Evolutionary conservation across 1,284 basidiomycete genomes (phyloP), one percentile per base, ranked within the genome.

Genomic region (Trichosporon ovoides): DNA sequence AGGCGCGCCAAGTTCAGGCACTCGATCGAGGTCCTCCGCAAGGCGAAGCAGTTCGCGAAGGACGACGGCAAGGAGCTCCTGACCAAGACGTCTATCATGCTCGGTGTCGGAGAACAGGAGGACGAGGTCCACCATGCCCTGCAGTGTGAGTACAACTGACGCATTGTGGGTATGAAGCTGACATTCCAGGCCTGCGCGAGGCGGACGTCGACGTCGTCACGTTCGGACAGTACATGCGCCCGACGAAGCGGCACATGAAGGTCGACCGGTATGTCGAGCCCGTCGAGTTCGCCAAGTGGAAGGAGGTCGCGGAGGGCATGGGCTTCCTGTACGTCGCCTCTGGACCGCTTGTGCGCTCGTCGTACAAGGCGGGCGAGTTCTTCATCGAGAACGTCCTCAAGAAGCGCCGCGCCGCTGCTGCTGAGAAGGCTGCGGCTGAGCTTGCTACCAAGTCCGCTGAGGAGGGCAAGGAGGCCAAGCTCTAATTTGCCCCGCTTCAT

Each of bases 221-320:
- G 0, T 98, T 99, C 73, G 96, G 96, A 1, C 96, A 99, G 80
- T 99, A 99, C 79, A 98, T 99, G 96, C 87, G 96, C 48, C 96
- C 96, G 1, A 98, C 96, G 2, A 98, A 98, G 78, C 83, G 87
- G 34, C 96, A 98, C 77, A 98, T 99, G 96, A 98, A 98, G 78
- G 96, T 99, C 7, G 87, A 92, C 66, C 87, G 91, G 20, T 99
- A 99, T 70, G 92, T 98, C 16, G 84, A 89, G 62, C 96, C 96
- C 0, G 84, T 85, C 2, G 94, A 97, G 76, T 99, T 98, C 70
- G 88, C 90, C 58, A 80, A 83, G 59, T 99, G 95, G 95, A 92
- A 89, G 76, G 79, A 84, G 67, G 81, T 88, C 14, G 95, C 96
- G 12, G 91, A 98, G 72, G 84, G 85, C 60, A 86, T 97, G 82